These are phyloP conservation scores for Kockovaella imperatae DNA, from an alignment of 768 basidiomycete species.

Conservation along the genomic window DNA sequence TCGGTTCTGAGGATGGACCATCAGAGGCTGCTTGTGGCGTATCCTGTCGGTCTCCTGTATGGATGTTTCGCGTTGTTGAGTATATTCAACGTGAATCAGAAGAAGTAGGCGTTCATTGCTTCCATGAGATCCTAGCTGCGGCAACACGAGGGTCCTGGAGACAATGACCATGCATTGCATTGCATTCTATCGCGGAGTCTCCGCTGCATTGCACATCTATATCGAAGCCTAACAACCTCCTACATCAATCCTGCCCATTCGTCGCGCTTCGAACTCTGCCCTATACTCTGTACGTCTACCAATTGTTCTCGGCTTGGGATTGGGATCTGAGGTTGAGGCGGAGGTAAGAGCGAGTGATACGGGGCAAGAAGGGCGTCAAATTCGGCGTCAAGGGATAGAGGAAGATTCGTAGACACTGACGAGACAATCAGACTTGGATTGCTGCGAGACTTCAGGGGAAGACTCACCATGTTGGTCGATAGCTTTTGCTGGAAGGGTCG, in stretches of 20 bases:
- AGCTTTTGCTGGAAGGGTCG: conserved; percentile 26
- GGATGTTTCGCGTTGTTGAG: conserved; percentile 89
- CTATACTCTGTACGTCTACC: conserved; percentile 17
- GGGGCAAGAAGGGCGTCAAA: conserved; percentile 41
- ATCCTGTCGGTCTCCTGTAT: conserved; percentile 88
- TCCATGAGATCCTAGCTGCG: background rate
- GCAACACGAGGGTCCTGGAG: background rate
- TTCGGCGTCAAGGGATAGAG: conserved; percentile 29
- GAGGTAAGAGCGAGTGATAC: conserved; percentile 34
- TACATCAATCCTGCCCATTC: conserved; percentile 41
- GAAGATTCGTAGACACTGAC: conserved; percentile 11
- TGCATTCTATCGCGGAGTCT: too few relatives aligned
- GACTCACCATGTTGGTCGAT: conserved; percentile 24
- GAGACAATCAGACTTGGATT: background rate
- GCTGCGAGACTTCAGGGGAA: background rate
- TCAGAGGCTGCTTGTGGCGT: conserved; percentile 89
- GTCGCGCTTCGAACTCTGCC: conserved; percentile 20
- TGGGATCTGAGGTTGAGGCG: conserved; percentile 23
- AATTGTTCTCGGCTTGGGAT: conserved; percentile 21
- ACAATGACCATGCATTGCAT: background rate
- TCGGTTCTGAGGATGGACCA: conserved; percentile 91
- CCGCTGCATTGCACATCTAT: too few relatives aligned
- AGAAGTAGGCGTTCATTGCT: too few relatives aligned
- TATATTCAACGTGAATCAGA: conserved; percentile 61
- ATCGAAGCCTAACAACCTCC: too few relatives aligned